Base-by-base conservation (phyloP, 176 grass and related monocot genomes). In the Microstegium vimineum region DNA sequence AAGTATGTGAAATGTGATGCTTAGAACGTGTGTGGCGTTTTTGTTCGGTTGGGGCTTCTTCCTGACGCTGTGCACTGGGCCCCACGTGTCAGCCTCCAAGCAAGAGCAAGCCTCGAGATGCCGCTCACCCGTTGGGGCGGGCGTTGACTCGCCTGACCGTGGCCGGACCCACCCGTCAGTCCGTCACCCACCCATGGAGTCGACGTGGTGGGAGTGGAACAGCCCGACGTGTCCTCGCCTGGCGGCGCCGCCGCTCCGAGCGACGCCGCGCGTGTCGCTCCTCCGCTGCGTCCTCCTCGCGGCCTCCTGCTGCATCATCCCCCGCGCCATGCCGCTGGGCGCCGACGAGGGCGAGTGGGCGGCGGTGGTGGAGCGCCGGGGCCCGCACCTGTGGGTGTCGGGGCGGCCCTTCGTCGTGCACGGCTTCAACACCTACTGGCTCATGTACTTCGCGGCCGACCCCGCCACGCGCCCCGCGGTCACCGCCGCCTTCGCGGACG, bases 361-460 rank as follows among this genome's bases (percentile, higher is more conserved):
- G 0, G n/a, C 74, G 28, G 87, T n/a, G n/a, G n/a, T 94, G 78
- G 88, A 87, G 66, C 78, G 90, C 68, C 46, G 75, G 5, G 94
- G 86, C 2, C 42, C 81, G 6, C 92, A 92, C 14, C 62, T 94
- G 54, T 26, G 71, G 57, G 69, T 52, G n/a, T 84, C 76, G 22
- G 86, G 73, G 7, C 78, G n/a, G 17, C 90, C 90, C 43, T 97
- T 97, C 83, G 23, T 91, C 31, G 60, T 92, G 68, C 87, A 97
- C 51, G 92, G 92, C 5, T 97, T 94, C 86, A 91, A 94, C 83
- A 92, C 86, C 72, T 94, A 94, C 84, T 91, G 94, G 90, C 66
- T 94, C 70, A 89, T 97, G 94, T 85, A 80, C 62, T 97, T 97
- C 73, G 94, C 92, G 8, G 83, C 72, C 27, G 92, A 90, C 74